These are phyloP conservation scores for Cutaneotrichosporon mucoides DNA, from an alignment of 1,284 basidiomycete species.

Conservation along the genomic window DNA sequence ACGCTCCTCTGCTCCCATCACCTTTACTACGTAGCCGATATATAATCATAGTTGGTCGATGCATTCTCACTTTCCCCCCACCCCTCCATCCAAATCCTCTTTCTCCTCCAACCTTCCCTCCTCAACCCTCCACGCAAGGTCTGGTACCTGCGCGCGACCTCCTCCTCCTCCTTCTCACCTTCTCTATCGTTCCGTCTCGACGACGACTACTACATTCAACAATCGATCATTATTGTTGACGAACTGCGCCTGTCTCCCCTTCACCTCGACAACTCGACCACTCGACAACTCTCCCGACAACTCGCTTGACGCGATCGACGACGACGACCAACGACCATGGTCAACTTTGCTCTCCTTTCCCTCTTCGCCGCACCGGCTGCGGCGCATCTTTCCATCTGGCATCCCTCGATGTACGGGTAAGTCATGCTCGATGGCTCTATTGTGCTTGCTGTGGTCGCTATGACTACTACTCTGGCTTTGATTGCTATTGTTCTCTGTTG, in stretches of 20 bases:
- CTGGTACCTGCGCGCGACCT: neutral
- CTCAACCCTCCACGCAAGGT: neutral
- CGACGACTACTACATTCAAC: neutral
- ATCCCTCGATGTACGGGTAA: constrained; percentile 45
- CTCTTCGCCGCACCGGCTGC: constrained; percentile 1
- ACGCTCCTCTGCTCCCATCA: no score
- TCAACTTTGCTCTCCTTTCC: neutral
- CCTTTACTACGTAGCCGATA: no score
- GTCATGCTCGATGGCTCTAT: constrained; percentile 8
- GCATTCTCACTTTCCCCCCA: no score
- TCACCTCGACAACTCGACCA: neutral
- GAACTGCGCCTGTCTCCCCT: neutral
- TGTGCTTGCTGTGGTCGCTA: neutral
- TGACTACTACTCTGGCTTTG: neutral
- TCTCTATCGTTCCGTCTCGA: neutral
- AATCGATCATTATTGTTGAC: neutral
- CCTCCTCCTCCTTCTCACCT: neutral
- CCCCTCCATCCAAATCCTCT: no score
- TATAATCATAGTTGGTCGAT: no score
- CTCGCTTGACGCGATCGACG: neutral
- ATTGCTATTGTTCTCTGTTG: neutral
- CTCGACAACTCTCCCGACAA: neutral
- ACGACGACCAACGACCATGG: neutral
- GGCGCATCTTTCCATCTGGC: constrained; percentile 44
- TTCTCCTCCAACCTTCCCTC: neutral